phyloP scores from a whole-genome alignment of 176 grass and related monocot species.

The Rhynchospora breviuscula region DNA sequence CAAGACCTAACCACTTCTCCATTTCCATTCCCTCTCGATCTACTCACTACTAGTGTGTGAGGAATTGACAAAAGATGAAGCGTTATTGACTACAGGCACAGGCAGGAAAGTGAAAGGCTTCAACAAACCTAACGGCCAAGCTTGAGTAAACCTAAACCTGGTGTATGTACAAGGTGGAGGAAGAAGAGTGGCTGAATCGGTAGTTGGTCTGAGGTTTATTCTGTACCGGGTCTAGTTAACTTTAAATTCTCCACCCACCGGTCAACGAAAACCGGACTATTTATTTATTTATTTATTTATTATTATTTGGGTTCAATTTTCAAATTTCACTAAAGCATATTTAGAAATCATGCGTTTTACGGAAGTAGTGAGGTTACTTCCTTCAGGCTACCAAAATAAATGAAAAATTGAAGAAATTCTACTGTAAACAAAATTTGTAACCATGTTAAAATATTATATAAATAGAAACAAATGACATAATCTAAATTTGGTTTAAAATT shows the following conservation, averaged over 20 bases:
- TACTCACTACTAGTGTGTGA: not conserved
- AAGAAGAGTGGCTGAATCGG: not conserved
- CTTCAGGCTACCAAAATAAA: not conserved
- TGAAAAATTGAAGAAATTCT: not conserved
- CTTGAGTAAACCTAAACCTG: constrained; percentile 9
- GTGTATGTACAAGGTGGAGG: not conserved
- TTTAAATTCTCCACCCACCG: not conserved
- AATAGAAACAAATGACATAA: too few relatives aligned
- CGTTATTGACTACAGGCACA: not conserved
- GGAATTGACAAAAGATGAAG: not conserved
- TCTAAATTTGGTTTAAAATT: too few relatives aligned
- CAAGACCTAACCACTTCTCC: not conserved
- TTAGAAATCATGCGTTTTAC: not conserved
- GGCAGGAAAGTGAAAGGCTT: not conserved
- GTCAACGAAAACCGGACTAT: not conserved
- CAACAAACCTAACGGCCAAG: constrained; percentile 7
- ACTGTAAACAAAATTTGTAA: too few relatives aligned
- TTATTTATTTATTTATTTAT: not conserved
- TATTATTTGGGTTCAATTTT: too few relatives aligned
- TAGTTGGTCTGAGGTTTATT: not conserved
- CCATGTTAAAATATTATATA: too few relatives aligned
- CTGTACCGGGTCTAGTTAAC: not conserved
- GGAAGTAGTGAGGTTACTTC: not conserved
- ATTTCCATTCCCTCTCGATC: constrained; percentile 7
- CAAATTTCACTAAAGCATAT: too few relatives aligned